These are phyloP conservation scores for Starmerella geochares DNA, from an alignment of 805 yeast genomes.

Conservation along the genomic window DNA sequence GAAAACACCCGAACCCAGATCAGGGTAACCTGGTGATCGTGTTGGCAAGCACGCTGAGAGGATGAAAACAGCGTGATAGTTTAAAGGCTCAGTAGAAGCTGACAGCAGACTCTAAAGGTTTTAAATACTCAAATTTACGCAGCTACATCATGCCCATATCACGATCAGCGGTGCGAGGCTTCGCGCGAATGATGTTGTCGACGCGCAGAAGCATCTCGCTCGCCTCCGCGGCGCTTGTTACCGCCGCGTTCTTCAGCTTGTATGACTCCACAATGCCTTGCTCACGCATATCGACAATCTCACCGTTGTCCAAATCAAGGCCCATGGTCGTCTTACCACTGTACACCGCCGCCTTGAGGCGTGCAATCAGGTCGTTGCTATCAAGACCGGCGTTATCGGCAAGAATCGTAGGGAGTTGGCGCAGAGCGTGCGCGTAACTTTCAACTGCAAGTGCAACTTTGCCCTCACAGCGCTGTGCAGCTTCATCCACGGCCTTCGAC, in stretches of 20 bases:
- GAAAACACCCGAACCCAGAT: too few relatives aligned
- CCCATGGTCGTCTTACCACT: slow-evolving; percentile 89
- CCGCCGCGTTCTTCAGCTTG: slow-evolving; percentile 87
- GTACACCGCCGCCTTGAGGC: slow-evolving; percentile 80
- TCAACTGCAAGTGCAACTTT: slow-evolving; percentile 91
- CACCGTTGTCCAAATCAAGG: slow-evolving; percentile 73
- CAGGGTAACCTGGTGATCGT: not conserved
- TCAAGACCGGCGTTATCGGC: slow-evolving; percentile 98
- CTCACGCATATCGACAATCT: slow-evolving; percentile 87
- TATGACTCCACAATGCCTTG: slow-evolving; percentile 86
- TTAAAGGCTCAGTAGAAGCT: too few relatives aligned
- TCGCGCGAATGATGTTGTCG: slow-evolving; percentile 92
- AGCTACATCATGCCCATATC: slow-evolving; percentile 18
- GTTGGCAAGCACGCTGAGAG: not conserved
- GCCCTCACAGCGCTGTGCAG: slow-evolving; percentile 85
- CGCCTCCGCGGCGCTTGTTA: slow-evolving; percentile 93
- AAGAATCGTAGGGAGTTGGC: slow-evolving; percentile 88
- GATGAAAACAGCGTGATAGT: too few relatives aligned
- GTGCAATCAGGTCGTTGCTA: slow-evolving; percentile 82
- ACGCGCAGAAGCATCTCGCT: slow-evolving; percentile 92
- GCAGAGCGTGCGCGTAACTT: slow-evolving; percentile 83
- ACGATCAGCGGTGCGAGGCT: slow-evolving; percentile 86
- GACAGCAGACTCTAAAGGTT: not conserved
- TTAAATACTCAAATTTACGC: not conserved
- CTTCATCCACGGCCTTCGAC: slow-evolving; percentile 92